Conservation (phyloP, 768 basidiomycete genomes). For the Rhodotorula taiwanensis region DNA sequence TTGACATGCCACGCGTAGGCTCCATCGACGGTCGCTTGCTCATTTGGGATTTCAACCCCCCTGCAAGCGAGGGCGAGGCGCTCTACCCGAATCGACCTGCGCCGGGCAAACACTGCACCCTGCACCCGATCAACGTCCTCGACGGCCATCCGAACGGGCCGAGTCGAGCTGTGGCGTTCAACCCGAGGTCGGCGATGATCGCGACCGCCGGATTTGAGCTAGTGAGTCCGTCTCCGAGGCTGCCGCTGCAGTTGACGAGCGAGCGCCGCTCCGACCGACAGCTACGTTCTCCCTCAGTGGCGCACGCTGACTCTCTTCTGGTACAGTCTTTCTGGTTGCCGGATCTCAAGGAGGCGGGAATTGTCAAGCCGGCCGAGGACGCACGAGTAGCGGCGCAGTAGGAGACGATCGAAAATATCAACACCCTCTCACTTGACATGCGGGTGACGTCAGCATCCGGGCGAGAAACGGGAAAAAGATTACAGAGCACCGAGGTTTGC, state of each 20-base stretch:
- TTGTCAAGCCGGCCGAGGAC: not conserved
- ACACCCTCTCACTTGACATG: too few species aligned
- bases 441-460: too few species aligned
- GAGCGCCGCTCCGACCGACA: not conserved
- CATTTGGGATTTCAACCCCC: slow-evolving; percentile 70
- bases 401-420: not conserved
- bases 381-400: not conserved
- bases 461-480: not conserved
- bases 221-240: slow-evolving; percentile 57
- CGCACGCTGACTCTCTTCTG: slow-evolving; percentile 43
- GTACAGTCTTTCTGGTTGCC: slow-evolving; percentile 60
- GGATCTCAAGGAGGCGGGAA: slow-evolving; percentile 47
- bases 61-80: slow-evolving; percentile 39
- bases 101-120: slow-evolving; percentile 49
- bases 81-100: slow-evolving; percentile 45
- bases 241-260: slow-evolving; percentile 40
- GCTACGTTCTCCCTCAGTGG: slow-evolving; percentile 44
- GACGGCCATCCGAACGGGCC: slow-evolving; percentile 73
- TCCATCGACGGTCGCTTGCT: slow-evolving; percentile 65
- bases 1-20: slow-evolving; percentile 30
- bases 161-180: slow-evolving; percentile 78
- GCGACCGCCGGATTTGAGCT: slow-evolving; percentile 57
- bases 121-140: slow-evolving; percentile 53
- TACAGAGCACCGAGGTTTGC: not conserved
- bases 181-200: slow-evolving; percentile 83